Evolutionary conservation across 306 rosid genomes (phyloP).

Genomic region (Parietaria judaica): DNA sequence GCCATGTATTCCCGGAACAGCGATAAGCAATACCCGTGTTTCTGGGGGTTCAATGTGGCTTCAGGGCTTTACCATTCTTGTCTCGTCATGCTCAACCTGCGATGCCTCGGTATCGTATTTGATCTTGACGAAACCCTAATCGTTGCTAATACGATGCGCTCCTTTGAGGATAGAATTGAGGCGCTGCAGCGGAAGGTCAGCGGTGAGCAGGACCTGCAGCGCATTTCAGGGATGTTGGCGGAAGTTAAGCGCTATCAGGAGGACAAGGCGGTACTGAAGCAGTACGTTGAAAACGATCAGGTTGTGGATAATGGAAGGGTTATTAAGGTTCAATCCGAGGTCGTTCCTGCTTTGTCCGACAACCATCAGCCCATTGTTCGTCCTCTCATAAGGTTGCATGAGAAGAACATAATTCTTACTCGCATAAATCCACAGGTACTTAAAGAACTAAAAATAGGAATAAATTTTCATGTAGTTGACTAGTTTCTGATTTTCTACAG

Average conservation of each 20-base stretch:
- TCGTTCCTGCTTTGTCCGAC: slow-evolving; percentile 82
- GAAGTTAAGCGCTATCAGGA: slow-evolving; percentile 86
- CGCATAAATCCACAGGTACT: slow-evolving; percentile 90
- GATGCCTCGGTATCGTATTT: slow-evolving; percentile 97
- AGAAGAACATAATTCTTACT: slow-evolving; percentile 84
- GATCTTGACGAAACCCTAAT: slow-evolving; percentile 98
- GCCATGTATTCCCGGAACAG: slow-evolving; percentile 73
- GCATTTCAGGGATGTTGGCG: slow-evolving; percentile 76
- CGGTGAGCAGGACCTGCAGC: slow-evolving; percentile 70
- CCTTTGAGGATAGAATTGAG: slow-evolving; percentile 95
- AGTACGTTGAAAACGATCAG: slow-evolving; percentile 88
- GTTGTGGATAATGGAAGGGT: slow-evolving; percentile 87
- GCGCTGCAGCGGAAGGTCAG: slow-evolving; percentile 82
- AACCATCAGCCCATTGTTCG: slow-evolving; percentile 66
- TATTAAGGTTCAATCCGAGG: slow-evolving; percentile 72
- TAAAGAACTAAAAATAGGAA: too few relatives aligned
- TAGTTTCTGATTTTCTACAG: not conserved
- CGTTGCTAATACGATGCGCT: slow-evolving; percentile 98
- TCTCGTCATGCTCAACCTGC: slow-evolving; percentile 84
- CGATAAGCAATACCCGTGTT: slow-evolving; percentile 57
- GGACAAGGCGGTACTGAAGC: slow-evolving; percentile 81
- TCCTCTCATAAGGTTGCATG: slow-evolving; percentile 76
- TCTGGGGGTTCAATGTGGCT: slow-evolving; percentile 85
- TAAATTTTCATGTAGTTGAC: too few relatives aligned
- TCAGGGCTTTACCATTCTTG: slow-evolving; percentile 78